phyloP scores from a whole-genome alignment of 495 filamentous ascomycete species.

The Parmelia sp. region DNA sequence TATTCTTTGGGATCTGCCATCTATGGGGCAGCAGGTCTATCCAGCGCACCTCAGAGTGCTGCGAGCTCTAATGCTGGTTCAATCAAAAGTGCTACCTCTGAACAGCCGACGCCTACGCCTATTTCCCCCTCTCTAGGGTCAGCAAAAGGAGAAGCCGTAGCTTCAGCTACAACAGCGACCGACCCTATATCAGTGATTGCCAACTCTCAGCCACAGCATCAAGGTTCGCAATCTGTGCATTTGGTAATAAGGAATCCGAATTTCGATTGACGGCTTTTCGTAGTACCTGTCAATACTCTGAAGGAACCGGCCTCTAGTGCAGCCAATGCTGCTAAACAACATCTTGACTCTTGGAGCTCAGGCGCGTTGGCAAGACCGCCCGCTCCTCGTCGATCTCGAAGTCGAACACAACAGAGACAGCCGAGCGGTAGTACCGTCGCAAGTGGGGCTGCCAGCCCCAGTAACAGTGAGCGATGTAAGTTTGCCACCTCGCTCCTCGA shows the following conservation, averaged over 20 bases:
- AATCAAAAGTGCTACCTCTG: slow-evolving; percentile 21
- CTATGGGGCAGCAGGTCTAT: slow-evolving; percentile 21
- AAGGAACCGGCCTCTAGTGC: slow-evolving; percentile 13
- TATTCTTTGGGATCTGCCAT: slow-evolving; percentile 54
- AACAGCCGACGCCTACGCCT: slow-evolving; percentile 12
- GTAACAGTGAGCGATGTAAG: slow-evolving; percentile 25
- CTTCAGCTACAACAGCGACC: slow-evolving; percentile 27
- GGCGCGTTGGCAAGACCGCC: slow-evolving; percentile 23
- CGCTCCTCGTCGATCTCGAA: slow-evolving; percentile 55
- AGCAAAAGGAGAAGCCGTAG: slow-evolving; percentile 20
- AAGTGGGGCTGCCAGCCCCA: slow-evolving; percentile 53
- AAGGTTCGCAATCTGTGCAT: slow-evolving; percentile 9
- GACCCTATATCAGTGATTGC: slow-evolving; percentile 26
- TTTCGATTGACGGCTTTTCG: background rate
- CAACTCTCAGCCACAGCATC: slow-evolving; percentile 23
- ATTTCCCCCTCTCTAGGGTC: slow-evolving; percentile 24
- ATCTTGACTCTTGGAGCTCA: slow-evolving; percentile 25
- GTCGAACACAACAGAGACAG: slow-evolving; percentile 59
- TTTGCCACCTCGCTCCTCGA: background rate
- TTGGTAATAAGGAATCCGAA: background rate
- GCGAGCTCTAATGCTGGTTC: slow-evolving; percentile 39
- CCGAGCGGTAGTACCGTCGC: slow-evolving; percentile 70
- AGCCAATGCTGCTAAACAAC: slow-evolving; percentile 13
- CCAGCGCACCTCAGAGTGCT: slow-evolving; percentile 31
- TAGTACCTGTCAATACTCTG: slow-evolving; percentile 16